Percentiles rank a stretch among this genome's conserved stretches.
Evolutionary conservation across 129 eudicot species (phyloP).

Genomic region (Ambrosia trifida): DNA sequence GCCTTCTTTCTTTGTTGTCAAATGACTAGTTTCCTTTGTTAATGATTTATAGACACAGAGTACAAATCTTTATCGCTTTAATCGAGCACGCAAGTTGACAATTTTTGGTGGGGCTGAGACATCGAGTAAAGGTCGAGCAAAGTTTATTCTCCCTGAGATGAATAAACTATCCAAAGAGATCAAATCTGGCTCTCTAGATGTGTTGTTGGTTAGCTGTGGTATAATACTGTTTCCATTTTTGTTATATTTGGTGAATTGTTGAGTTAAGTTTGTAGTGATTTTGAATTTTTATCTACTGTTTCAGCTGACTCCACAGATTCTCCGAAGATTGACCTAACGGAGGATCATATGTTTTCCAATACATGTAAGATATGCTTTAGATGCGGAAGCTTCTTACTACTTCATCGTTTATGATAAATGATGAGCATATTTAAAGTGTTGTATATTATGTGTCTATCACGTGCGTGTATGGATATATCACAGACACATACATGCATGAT

Average conservation of each 20-base stretch:
- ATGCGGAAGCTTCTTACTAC: constrained; percentile 10
- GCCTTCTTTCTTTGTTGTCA: constrained; percentile 21
- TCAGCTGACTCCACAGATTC: constrained; percentile 48
- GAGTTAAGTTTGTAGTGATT: neutral
- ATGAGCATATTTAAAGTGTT: neutral
- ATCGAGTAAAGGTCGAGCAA: constrained; percentile 46
- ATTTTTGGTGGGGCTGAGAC: constrained; percentile 46
- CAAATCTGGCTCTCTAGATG: constrained; percentile 59
- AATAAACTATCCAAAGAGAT: constrained; percentile 64
- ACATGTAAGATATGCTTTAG: constrained; percentile 54
- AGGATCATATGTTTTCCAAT: constrained; percentile 50
- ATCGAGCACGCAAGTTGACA: constrained; percentile 57
- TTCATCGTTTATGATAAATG: constrained; percentile 19
- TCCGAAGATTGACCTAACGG: constrained; percentile 45
- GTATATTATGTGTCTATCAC: neutral
- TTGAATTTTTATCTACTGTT: constrained; percentile 21
- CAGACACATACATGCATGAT: neutral
- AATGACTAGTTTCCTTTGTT: constrained; percentile 5
- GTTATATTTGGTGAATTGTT: constrained; percentile 18
- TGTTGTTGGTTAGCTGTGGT: constrained; percentile 90
- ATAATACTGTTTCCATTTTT: constrained; percentile 27
- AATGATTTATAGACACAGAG: constrained; percentile 44
- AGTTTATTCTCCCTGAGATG: constrained; percentile 83
- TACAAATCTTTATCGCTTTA: constrained; percentile 74
- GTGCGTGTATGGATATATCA: neutral